Conservation (phyloP, 345 rosid genomes). For the Lumnitzera littorea region DNA sequence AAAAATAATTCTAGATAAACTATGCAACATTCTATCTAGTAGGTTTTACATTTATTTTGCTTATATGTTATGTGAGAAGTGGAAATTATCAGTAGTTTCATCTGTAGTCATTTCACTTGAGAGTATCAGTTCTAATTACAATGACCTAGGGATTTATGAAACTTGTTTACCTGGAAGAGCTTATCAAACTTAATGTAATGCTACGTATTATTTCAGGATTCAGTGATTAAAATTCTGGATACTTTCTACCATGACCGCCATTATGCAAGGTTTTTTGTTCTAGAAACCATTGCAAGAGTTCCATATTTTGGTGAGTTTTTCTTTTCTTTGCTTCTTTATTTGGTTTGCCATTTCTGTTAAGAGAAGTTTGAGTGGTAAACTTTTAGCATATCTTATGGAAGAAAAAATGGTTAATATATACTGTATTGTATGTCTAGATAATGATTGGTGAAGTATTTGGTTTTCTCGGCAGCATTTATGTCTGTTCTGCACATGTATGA, state of each 20-base stretch:
- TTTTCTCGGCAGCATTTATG: constrained; percentile 61
- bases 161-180: not conserved
- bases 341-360: not conserved
- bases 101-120: not conserved
- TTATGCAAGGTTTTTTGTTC: constrained; percentile 85
- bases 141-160: no score
- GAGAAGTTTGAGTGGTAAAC: no score
- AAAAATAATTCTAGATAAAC: no score
- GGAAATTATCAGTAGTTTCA: not conserved
- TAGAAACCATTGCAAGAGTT: constrained; percentile 96
- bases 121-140: no score
- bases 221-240: constrained; percentile 86
- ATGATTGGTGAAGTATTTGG: constrained; percentile 3
- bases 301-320: constrained; percentile 79
- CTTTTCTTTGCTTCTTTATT: not conserved
- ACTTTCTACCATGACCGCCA: constrained; percentile 68
- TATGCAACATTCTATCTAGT: no score
- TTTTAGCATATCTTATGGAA: no score
- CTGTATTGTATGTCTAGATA: not conserved
- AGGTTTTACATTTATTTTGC: no score
- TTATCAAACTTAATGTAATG: not conserved
- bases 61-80: not conserved
- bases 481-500: constrained; percentile 96
- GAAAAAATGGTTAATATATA: no score
- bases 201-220: constrained; percentile 39